These are phyloP conservation scores for Lactifluus pinguis DNA, from an alignment of 768 basidiomycete genomes.

Conservation along the genomic window DNA sequence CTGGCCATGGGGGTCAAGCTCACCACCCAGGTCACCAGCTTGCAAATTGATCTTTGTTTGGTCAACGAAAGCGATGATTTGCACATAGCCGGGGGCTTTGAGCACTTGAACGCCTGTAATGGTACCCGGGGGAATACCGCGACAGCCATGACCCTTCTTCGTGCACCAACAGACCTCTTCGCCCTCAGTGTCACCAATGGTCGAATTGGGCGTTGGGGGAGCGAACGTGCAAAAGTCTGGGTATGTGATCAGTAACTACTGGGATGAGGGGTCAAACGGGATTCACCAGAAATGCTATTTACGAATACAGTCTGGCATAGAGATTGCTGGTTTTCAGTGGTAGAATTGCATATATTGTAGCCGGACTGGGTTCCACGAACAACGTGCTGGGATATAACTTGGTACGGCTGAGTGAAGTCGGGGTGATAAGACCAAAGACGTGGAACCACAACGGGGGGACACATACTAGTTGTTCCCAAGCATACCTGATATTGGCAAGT, in stretches of 20 bases:
- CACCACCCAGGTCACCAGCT: constrained; percentile 56
- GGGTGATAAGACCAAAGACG: background rate
- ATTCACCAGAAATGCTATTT: constrained; percentile 44
- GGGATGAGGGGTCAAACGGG: background rate
- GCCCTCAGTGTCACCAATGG: constrained; percentile 59
- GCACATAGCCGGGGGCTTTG: constrained; percentile 46
- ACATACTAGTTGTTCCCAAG: constrained; percentile 21
- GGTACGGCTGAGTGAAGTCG: constrained; percentile 35
- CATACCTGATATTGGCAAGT: constrained; percentile 23
- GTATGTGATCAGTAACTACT: background rate
- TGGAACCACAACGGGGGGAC: constrained; percentile 1
- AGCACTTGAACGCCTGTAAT: constrained; percentile 58
- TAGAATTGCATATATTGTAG: constrained; percentile 60
- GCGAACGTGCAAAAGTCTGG: constrained; percentile 68
- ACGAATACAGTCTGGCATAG: constrained; percentile 63
- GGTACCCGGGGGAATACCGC: constrained; percentile 60
- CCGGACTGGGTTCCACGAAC: constrained; percentile 51
- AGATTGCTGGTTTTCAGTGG: constrained; percentile 51
- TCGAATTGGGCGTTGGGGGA: constrained; percentile 39
- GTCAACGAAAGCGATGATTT: constrained; percentile 55
- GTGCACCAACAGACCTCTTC: constrained; percentile 72
- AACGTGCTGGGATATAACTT: constrained; percentile 35
- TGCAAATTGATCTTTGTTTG: constrained; percentile 49
- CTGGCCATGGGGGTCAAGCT: constrained; percentile 70
- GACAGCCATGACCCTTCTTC: constrained; percentile 60